Base-by-base conservation (phyloP, 495 filamentous ascomycete genomes). In the Acidiella bohemica region DNA sequence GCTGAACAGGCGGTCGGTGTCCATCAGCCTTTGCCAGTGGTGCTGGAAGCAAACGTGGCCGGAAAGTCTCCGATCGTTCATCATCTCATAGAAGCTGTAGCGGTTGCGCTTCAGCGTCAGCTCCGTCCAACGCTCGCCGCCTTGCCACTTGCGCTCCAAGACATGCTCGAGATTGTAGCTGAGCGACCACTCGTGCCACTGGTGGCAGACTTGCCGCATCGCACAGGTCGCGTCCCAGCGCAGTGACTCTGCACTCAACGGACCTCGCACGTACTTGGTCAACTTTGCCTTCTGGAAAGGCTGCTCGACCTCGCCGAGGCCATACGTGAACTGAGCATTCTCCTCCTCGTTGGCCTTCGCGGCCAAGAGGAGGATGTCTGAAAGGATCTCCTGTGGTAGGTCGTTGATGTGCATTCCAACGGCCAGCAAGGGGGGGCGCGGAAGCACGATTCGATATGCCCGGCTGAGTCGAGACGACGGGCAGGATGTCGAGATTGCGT, bases 101-200 rank as follows among this genome's bases (percentile, higher is more conserved):
- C 31, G 41, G 56, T 56, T 57, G 55, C 54, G 46, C 11, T 43
- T 36, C 17, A 45, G 44, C 11, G 59, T 50, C 12, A 64, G 43
- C 32, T 64, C 56, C 5, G 59, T 57, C 60, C 60, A 64, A 33
- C 60, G 44, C 46, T 73, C 70, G 35, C 63, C 59, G 11, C 70
- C 68, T 50, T 61, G 63, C 69, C 70, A 71, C 12, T 61, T 50
- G 10, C 59, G 59, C 27, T 73, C 58, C 42, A 68, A 70, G 19
- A 73, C 44, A 12, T 63, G 59, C 41, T 59, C 60, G 29, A 73
- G 42, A 27, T 66, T 55, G 53, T 66, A 67, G 3, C 56, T 51
- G 36, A 66, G 43, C 10, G 67, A 65, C 70, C 70, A 73, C 5
- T 72, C 54, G 39, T 70, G 70, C 68, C 70, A 73, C 31, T 50